phyloP scores from a whole-genome alignment of 1,284 basidiomycete species.

The Mycosarcoma mackinlayi region DNA sequence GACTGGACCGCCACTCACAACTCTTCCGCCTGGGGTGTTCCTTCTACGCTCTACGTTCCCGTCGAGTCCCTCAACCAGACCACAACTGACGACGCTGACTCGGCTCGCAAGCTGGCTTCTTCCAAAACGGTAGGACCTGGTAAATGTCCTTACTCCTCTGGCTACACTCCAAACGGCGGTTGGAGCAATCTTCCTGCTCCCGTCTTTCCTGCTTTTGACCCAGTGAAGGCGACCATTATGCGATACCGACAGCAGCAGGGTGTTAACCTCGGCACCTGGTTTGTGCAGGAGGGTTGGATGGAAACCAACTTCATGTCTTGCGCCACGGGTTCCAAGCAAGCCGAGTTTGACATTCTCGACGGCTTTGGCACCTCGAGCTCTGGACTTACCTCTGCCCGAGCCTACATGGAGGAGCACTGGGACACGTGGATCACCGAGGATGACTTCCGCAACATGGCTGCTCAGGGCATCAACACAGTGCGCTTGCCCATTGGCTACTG shows the following conservation, averaged over 20 bases:
- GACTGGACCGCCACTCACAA: conserved; percentile 36
- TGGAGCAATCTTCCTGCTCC: conserved; percentile 51
- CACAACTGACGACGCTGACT: conserved; percentile 5
- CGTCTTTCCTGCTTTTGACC: conserved; percentile 58
- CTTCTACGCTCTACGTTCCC: conserved; percentile 54
- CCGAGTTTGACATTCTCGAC: conserved; percentile 71
- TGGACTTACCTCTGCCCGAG: conserved; percentile 70
- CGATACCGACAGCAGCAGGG: conserved; percentile 63
- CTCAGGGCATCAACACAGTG: conserved; percentile 68
- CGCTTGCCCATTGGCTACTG: conserved; percentile 68
- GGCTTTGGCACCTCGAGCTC: conserved; percentile 73
- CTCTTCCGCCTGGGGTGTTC: conserved; percentile 53
- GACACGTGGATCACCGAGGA: conserved; percentile 78
- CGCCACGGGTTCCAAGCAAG: conserved; percentile 73
- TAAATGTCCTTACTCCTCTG: conserved; percentile 55
- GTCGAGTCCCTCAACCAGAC: conserved; percentile 30
- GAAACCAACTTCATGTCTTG: conserved; percentile 77
- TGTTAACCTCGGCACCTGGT: conserved; percentile 68
- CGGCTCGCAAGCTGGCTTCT: conserved; percentile 35
- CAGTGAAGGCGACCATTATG: conserved; percentile 61
- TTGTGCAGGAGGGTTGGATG: conserved; percentile 84
- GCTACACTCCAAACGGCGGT: conserved; percentile 60
- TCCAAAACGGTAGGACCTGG: conserved; percentile 54
- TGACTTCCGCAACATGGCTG: conserved; percentile 69
- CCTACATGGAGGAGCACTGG: conserved; percentile 78